phyloP scores from a whole-genome alignment of 805 yeast species.

The Candida arabinofermentans region DNA sequence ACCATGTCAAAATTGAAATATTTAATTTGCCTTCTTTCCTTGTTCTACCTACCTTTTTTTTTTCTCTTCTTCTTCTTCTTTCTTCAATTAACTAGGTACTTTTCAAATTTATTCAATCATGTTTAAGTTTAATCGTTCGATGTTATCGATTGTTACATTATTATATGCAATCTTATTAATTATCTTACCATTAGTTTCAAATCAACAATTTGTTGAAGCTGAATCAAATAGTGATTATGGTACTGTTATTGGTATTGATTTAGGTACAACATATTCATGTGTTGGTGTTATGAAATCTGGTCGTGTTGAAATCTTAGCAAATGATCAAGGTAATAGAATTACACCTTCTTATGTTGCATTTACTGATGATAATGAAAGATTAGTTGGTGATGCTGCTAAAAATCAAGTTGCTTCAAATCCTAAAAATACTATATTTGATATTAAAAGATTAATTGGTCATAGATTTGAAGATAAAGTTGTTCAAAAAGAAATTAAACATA shows the following conservation, averaged over 20 bases:
- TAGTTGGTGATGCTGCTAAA: conserved; percentile 96
- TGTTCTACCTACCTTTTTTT: not conserved
- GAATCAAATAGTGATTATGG: conserved; percentile 30
- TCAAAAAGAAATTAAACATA: conserved; percentile 75
- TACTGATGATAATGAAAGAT: conserved; percentile 88
- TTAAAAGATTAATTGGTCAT: conserved; percentile 90
- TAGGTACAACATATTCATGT: conserved; percentile 91
- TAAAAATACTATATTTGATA: conserved; percentile 87
- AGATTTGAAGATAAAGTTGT: conserved; percentile 78
- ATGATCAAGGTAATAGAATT: conserved; percentile 98
- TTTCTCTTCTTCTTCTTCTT: not conserved
- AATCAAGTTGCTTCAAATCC: conserved; percentile 99
- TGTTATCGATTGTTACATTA: conserved; percentile 23
- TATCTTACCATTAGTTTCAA: conserved; percentile 26
- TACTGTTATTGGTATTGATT: conserved; percentile 81
- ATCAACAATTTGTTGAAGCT: conserved; percentile 22
- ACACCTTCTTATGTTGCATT: conserved; percentile 96
- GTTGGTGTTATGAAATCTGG: conserved; percentile 93
- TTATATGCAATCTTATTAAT: conserved; percentile 28
- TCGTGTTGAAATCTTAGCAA: conserved; percentile 92
- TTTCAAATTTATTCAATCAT: conserved; percentile 1
- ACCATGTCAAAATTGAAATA: not conserved
- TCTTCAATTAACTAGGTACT: not conserved
- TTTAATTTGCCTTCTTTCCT: not conserved
- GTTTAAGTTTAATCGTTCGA: conserved; percentile 26